Percentiles rank a stretch among this genome's conserved stretches.
Conservation (phyloP, 1,284 basidiomycete species). For the Irpex rosettiformis region DNA sequence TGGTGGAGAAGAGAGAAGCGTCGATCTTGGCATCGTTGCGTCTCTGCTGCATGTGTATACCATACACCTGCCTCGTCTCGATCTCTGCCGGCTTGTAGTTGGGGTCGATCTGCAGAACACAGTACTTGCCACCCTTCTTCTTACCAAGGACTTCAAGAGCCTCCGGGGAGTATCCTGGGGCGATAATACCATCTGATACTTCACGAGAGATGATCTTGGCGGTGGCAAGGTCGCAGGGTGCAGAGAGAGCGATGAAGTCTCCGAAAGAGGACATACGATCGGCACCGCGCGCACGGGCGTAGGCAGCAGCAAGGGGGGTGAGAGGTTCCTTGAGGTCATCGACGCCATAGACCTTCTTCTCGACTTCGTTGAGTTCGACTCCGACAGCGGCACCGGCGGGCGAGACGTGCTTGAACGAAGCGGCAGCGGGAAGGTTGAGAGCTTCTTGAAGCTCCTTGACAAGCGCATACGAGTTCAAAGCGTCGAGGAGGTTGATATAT, state of each 20-base stretch:
- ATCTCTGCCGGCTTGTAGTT: slow-evolving; percentile 70
- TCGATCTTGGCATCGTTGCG: slow-evolving; percentile 93
- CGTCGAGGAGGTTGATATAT: slow-evolving; percentile 99
- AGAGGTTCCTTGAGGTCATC: slow-evolving; percentile 91
- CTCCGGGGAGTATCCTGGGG: slow-evolving; percentile 87
- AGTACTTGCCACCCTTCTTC: slow-evolving; percentile 99
- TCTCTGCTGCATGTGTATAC: slow-evolving; percentile 87
- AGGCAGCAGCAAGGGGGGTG: slow-evolving; percentile 88
- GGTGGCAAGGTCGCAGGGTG: slow-evolving; percentile 90
- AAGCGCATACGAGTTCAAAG: slow-evolving; percentile 95
- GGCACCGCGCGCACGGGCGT: slow-evolving; percentile 90
- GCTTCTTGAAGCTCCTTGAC: slow-evolving; percentile 93
- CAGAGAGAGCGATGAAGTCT: slow-evolving; percentile 96
- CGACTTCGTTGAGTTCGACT: slow-evolving; percentile 76
- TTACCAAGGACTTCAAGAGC: slow-evolving; percentile 91
- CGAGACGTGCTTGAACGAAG: slow-evolving; percentile 99
- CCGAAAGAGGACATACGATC: slow-evolving; percentile 99
- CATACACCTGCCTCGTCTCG: slow-evolving; percentile 96
- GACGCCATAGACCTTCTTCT: slow-evolving; percentile 96
- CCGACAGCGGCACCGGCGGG: slow-evolving; percentile 96
- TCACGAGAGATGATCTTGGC: slow-evolving; percentile 97
- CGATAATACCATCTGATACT: slow-evolving; percentile 97
- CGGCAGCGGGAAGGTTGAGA: slow-evolving; percentile 87
- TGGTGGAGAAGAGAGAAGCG: slow-evolving; percentile 77
- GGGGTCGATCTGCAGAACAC: slow-evolving; percentile 93